Conservation (phyloP, 1,284 basidiomycete genomes). For the Ganoderma leucocontextum region DNA sequence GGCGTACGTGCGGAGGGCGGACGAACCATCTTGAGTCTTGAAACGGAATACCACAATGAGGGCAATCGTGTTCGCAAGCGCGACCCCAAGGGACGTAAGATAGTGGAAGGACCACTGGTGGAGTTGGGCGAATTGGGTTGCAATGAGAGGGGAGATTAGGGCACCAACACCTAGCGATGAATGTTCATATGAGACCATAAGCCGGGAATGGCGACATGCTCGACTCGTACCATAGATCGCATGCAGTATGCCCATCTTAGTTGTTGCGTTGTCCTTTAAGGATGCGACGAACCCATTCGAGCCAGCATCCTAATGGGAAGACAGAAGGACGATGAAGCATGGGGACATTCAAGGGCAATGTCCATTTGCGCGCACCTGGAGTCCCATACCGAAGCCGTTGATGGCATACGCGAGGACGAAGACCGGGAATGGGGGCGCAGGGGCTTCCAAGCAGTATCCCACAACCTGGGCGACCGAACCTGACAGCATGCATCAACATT, state of each 20-base stretch:
- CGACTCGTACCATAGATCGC: slow-evolving; percentile 47
- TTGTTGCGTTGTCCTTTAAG: slow-evolving; percentile 52
- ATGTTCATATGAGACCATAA: background rate
- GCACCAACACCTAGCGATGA: slow-evolving; percentile 61
- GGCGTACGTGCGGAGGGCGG: background rate
- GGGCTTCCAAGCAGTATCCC: slow-evolving; percentile 64
- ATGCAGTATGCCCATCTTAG: slow-evolving; percentile 72
- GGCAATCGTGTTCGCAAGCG: slow-evolving; percentile 52
- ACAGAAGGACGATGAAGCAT: background rate
- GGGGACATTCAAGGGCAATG: background rate
- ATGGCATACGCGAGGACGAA: slow-evolving; percentile 67
- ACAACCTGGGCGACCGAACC: slow-evolving; percentile 49
- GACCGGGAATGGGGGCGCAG: slow-evolving; percentile 72
- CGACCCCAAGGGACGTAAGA: slow-evolving; percentile 64
- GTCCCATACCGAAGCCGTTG: slow-evolving; percentile 63
- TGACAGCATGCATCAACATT: slow-evolving; percentile 2
- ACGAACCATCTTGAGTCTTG: slow-evolving; percentile 61
- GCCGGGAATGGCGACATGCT: background rate
- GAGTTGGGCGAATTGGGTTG: slow-evolving; percentile 67
- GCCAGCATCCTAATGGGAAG: slow-evolving; percentile 54
- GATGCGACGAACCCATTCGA: slow-evolving; percentile 62
- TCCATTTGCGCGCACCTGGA: slow-evolving; percentile 22
- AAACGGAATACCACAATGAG: slow-evolving; percentile 61
- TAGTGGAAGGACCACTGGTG: slow-evolving; percentile 71
- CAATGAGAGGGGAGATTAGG: slow-evolving; percentile 63